Evolutionary conservation across 352 stramenopile genomes (phyloP).

Genomic region (Hyaloperonospora arabidopsidis): DNA sequence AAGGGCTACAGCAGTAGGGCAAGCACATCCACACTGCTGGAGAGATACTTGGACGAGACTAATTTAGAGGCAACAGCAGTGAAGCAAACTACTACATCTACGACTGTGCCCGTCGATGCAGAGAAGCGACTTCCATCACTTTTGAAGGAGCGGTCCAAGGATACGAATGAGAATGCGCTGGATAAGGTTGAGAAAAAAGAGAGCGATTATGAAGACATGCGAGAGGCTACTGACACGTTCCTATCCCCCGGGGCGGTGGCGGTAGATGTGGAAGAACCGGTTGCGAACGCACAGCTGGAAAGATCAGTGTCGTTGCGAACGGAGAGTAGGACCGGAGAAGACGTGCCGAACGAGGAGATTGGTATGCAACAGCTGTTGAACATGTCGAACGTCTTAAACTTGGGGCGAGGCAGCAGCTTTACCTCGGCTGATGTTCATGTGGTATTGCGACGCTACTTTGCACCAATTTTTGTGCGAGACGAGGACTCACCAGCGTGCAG

Average conservation of each 20-base stretch:
- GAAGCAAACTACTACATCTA: conserved; percentile 18
- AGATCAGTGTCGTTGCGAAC: neutral
- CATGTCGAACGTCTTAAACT: conserved; percentile 12
- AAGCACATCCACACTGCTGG: conserved; percentile 25
- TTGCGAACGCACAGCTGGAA: conserved; percentile 1
- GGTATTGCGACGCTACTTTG: conserved; percentile 49
- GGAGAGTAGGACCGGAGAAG: conserved; percentile 4
- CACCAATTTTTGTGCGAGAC: conserved; percentile 43
- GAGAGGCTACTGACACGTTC: conserved; percentile 1
- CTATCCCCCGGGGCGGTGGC: neutral
- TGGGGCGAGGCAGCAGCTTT: conserved; percentile 15
- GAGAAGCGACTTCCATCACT: conserved; percentile 30
- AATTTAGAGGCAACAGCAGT: conserved; percentile 20
- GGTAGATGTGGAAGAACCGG: conserved; percentile 11
- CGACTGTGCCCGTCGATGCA: conserved; percentile 16
- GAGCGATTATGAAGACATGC: conserved; percentile 10
- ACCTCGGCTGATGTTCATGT: conserved; percentile 29
- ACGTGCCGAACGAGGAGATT: conserved; percentile 18
- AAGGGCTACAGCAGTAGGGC: conserved; percentile 18
- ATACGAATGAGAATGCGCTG: conserved; percentile 7
- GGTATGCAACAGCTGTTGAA: conserved; percentile 12
- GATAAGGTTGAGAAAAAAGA: conserved; percentile 8
- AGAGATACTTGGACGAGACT: conserved; percentile 27
- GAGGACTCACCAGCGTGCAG: conserved; percentile 42
- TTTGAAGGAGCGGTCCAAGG: conserved; percentile 13